Base-by-base conservation (phyloP, 306 rosid species). In the Pterocarpus macrocarpus region DNA sequence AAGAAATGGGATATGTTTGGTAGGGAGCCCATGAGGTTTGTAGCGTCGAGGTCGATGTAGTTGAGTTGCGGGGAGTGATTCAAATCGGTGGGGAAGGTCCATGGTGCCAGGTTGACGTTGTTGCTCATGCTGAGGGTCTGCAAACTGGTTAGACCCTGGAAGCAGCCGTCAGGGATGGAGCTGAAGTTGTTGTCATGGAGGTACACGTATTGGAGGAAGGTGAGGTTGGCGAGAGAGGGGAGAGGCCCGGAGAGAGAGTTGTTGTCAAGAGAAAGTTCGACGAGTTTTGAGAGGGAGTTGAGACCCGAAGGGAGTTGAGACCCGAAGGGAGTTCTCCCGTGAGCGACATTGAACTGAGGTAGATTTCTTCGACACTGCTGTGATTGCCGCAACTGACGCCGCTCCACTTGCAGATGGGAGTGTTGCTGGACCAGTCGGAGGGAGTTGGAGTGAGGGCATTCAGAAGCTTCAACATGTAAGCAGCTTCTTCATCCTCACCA, bases 101-200 rank as follows among this genome's bases (percentile, higher is more conserved):
- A 58, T 2, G 64, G 64, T 2, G 35, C 5, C 4, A 58, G 64
- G 34, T 58, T 22, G 4, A 3, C 0, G 4, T 58, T 58, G 64
- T 22, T 58, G 5, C 6, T 28, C 35, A 58, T 22, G 4, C 0
- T 0, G 1, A 58, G 34, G 0, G 0, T 0, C 14, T 8, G 33
- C 34, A 58, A 22, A 17, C 13, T 22, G 0, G 10, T 22, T 7
- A 58, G 64, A 8, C 34, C 64, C 2, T 58, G 35, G 64, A 58
- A 58, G 64, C 35, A 58, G 4, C 35, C 35, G 1, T 17, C 5
- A 58, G 35, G 64, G 33, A 58, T 58, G 64, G 64, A 22, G 34
- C 4, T 7, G 64, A 58, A 58, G 64, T 58, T 58, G 35, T 58
- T 58, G 4, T 2, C 5, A 2, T 4, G 0, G 14, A 89, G 55